phyloP scores from a whole-genome alignment of 1,139 yeast species.

The Hyphopichia pseudoburtonii region DNA sequence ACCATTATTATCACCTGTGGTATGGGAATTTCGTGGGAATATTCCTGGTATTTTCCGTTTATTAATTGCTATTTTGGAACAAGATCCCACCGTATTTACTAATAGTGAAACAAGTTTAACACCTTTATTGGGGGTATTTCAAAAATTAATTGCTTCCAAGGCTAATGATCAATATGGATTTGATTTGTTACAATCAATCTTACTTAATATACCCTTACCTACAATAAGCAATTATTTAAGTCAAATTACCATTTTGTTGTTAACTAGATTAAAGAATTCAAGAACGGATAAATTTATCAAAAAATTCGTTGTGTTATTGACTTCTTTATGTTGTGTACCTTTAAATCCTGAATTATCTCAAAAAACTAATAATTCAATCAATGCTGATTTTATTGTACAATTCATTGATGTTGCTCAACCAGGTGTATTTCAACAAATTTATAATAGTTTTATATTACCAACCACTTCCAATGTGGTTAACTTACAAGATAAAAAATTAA shows the following conservation, averaged over 20 bases:
- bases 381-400: constrained; percentile 53
- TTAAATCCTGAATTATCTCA: constrained; percentile 23
- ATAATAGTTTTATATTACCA: constrained; percentile 63
- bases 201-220: constrained; percentile 55
- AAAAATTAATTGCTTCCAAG: constrained; percentile 83
- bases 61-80: constrained; percentile 66
- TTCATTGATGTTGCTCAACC: constrained; percentile 64
- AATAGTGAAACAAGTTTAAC: constrained; percentile 47
- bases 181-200: constrained; percentile 73
- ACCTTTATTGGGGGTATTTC: constrained; percentile 95
- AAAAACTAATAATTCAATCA: constrained; percentile 20
- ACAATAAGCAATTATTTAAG: constrained; percentile 57
- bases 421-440: constrained; percentile 66
- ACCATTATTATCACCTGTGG: constrained; percentile 82
- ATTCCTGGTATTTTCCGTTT: constrained; percentile 89
- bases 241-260: constrained; percentile 71
- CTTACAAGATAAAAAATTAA: constrained; percentile 70
- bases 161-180: constrained; percentile 80
- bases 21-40: constrained; percentile 93
- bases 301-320: constrained; percentile 65
- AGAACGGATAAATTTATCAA: constrained; percentile 82
- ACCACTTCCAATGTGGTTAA: constrained; percentile 66
- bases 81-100: constrained; percentile 55
- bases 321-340: constrained; percentile 47
- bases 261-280: constrained; percentile 77